These are phyloP conservation scores for Zelopaecilomyces penicillatus DNA, from an alignment of 2,329 filamentous ascomycete species.

Conservation along the genomic window DNA sequence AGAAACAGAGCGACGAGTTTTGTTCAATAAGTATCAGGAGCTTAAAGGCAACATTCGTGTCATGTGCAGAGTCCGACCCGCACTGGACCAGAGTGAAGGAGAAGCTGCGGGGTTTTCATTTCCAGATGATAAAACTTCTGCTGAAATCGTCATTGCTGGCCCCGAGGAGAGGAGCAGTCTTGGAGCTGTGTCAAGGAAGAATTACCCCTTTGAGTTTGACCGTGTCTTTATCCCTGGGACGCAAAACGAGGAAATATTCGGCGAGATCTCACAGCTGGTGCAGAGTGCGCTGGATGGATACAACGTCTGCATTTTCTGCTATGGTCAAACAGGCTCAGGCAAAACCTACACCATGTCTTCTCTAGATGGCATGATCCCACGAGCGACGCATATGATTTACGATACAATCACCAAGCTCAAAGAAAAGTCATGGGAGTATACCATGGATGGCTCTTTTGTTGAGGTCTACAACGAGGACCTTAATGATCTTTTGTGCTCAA, in stretches of 20 bases:
- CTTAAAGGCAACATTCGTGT: constrained; percentile 97
- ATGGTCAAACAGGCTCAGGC: constrained; percentile 92
- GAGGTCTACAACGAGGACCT: constrained; percentile 98
- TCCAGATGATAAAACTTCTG: constrained; percentile 74
- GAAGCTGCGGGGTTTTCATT: constrained; percentile 67
- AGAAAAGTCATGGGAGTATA: constrained; percentile 90
- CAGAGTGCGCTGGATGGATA: constrained; percentile 95
- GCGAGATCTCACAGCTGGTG: constrained; percentile 92
- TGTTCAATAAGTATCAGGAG: constrained; percentile 97
- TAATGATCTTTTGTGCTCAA: constrained; percentile 67
- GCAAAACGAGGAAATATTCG: constrained; percentile 81
- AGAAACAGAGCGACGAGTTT: constrained; percentile 78
- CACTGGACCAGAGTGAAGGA: constrained; percentile 50
- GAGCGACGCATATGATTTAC: constrained; percentile 89
- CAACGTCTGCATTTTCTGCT: constrained; percentile 98
- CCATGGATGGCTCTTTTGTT: constrained; percentile 89
- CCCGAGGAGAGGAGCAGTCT: constrained; percentile 78
- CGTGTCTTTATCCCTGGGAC: constrained; percentile 75
- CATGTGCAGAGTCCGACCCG: constrained; percentile 88
- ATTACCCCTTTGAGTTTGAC: constrained; percentile 83
- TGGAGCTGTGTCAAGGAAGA: constrained; percentile 66
- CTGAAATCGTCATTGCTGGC: constrained; percentile 76
- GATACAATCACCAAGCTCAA: constrained; percentile 73
- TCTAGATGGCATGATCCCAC: constrained; percentile 86
- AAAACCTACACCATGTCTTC: constrained; percentile 97